Evolutionary conservation across 495 filamentous ascomycete genomes (phyloP), one percentile per base, ranked within the genome.

Genomic region (Aspergillus saccharolyticus): DNA sequence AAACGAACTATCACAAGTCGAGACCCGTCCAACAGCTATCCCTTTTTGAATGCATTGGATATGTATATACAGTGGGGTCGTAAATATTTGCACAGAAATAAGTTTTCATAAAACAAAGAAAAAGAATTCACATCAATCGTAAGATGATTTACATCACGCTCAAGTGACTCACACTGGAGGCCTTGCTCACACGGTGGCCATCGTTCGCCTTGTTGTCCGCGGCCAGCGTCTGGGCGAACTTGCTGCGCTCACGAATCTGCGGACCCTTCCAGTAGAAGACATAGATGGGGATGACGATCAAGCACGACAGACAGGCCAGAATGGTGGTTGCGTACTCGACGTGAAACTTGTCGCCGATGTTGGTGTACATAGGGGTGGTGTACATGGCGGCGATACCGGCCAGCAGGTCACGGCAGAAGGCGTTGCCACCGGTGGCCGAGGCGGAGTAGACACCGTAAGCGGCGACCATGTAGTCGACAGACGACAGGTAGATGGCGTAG

Each of bases 381-480:
- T 77, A 77, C 71, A 78, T 71, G 43, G 73, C 74, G 0, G 73
- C 68, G 16, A 77, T 66, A 63, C 75, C 75, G 44, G 73, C 73
- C 12, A 78, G 66, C n/a, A 78, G 69, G 59, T 77, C 75, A 53
- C 75, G 70, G 8, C 70, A 70, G 45, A 77, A 71, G 6, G 78
- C 84, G 56, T 88, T 87, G 10, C 85, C 85, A 42, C 87, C 88
- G 7, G 86, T 89, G 0, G 87, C 88, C 0, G 87, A 90, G 4
- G 88, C 85, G 3, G 86, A 84, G 68, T 89, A 90, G 4, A 83
- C 84, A 6, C 88, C 88, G 63, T 91, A 90, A 1, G 85, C 78
- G 48, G 80, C 83, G 53, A 90, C 82, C 87, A 89, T 90, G 69
- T 91, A 91, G 56, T 91, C 88, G 55, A 90, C 87, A 0, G 87